Evolutionary conservation across 441 rosid genomes (phyloP), one percentile per base, ranked within the genome.

Genomic region (Euphorbia corollata): DNA sequence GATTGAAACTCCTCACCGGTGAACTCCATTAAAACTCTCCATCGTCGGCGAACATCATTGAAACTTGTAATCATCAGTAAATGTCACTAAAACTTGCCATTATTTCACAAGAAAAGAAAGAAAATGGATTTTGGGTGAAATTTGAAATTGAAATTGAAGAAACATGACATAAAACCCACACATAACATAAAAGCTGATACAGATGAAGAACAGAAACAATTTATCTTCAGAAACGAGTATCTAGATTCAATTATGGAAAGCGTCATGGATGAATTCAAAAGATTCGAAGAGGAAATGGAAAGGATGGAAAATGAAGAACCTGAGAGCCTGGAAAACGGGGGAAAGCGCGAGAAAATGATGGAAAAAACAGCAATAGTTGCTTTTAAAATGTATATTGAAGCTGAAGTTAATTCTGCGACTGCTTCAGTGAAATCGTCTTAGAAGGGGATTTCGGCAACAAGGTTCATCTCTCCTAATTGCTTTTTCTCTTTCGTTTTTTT

Each of bases 271-370:
- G 97, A 92, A 71, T 88, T 84, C 54, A 72, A 84, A 63, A 56
- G 75, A 63, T 88, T 89, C 64, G 86, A 88, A 74, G 89, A 78
- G 73, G 96, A 92, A 70, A 86, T 87, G 93, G 91, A 90, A 60
- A 77, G 73, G 54, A 73, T 76, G 81, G 80, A 72, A 0, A 79
- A 63, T 63, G 50, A 10, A 0, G 77, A 74, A 18, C 22, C 69
- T 3, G 70, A 53, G 0, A 65, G 73, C 58, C 61, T 74, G 7
- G 77, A 74, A 23, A 50, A 59, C 1, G 86, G 72, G 0, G 89
- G 79, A 15, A 90, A 86, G 67, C 81, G 54, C 48, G 91, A 87
- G 7, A 81, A 66, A 18, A 2, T 77, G 43, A 22, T 86, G 85
- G 92, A 83, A 69, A 89, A 82, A 54, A 84, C 85, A 0, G 96